Percentiles rank a stretch among this genome's conserved stretches.
These are phyloP conservation scores for Nicotiana sylvestris DNA, from an alignment of 257 asterid genomes.

Conservation along the genomic window DNA sequence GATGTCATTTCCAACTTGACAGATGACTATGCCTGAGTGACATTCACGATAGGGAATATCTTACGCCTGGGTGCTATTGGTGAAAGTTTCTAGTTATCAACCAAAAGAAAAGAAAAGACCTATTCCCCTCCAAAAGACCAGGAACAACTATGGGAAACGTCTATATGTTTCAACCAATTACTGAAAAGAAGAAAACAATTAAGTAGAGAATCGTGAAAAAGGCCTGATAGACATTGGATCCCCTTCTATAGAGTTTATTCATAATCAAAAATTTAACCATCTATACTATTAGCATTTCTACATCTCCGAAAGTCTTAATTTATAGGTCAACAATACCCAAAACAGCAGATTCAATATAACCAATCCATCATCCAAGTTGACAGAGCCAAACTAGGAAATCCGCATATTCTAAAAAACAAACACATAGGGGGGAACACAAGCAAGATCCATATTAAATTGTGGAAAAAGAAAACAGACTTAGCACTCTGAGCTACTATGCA, in stretches of 20 bases:
- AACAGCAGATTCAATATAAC: neutral
- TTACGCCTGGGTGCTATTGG: neutral
- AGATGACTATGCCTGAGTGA: neutral
- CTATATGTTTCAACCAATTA: neutral
- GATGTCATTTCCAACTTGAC: neutral
- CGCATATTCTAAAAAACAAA: neutral
- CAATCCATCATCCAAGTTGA: neutral
- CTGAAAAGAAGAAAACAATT: conserved; percentile 4
- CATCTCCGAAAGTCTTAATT: neutral
- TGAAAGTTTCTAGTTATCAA: neutral
- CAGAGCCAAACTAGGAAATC: neutral
- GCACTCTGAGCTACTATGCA: neutral
- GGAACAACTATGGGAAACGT: neutral
- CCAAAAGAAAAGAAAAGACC: neutral
- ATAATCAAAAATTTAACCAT: neutral
- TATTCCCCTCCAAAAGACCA: neutral
- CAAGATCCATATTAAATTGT: neutral
- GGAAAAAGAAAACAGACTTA: neutral
- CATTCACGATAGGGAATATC: neutral
- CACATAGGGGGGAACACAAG: neutral
- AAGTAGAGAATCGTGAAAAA: neutral
- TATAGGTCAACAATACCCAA: neutral
- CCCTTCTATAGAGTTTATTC: neutral
- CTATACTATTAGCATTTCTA: neutral
- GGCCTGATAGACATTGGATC: neutral